Conservation (phyloP, 179 eudicot genomes). For the Beta macrorhiza region DNA sequence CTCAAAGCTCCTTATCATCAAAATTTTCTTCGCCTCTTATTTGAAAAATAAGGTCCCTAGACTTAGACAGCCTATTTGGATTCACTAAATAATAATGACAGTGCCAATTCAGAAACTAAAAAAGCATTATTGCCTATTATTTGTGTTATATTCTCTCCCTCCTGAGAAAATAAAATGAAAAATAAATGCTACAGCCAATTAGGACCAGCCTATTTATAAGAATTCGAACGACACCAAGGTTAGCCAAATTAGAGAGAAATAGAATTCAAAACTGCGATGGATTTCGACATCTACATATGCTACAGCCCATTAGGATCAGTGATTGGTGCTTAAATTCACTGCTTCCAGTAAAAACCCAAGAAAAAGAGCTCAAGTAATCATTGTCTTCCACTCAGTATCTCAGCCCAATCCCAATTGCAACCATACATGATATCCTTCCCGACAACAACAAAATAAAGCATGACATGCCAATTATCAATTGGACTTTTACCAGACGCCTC, state of each 20-base stretch:
- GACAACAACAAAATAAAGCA: too few relatives aligned
- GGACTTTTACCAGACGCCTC: not conserved
- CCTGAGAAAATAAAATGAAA: not conserved
- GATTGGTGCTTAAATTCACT: not conserved
- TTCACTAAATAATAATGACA: slow-evolving; percentile 2
- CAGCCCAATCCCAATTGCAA: not conserved
- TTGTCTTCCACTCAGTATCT: not conserved
- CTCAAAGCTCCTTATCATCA: not conserved
- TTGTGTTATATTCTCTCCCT: not conserved
- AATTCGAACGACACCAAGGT: not conserved
- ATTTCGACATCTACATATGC: not conserved
- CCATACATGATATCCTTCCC: not conserved
- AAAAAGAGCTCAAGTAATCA: not conserved
- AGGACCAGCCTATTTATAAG: not conserved
- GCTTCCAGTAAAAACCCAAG: not conserved
- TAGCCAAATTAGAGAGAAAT: not conserved
- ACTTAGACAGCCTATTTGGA: not conserved
- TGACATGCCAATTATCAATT: not conserved
- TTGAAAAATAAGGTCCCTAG: not conserved
- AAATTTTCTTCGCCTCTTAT: not conserved
- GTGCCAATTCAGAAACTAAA: not conserved
- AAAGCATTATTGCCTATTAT: not conserved
- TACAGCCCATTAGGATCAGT: not conserved
- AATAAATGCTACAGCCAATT: not conserved
- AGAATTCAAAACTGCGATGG: not conserved